Base-by-base conservation (phyloP, 1,284 basidiomycete species). In the Athelia psychrophila region DNA sequence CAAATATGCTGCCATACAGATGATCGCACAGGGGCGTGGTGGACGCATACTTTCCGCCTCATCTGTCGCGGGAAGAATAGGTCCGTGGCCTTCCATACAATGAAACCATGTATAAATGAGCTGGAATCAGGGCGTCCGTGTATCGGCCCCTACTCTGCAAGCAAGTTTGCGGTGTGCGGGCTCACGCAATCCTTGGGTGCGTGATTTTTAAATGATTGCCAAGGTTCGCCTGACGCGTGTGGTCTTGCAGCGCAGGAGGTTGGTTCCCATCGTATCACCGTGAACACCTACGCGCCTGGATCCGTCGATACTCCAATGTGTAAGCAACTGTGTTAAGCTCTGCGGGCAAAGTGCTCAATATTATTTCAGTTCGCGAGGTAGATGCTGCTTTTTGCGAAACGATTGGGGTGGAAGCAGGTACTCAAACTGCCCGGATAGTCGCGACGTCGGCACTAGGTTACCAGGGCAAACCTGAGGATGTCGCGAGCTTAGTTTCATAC, bases 201-300 rank as follows among this genome's bases (percentile, higher is more conserved):
- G 45, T 51, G 24, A 33, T 60, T 20, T 60, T 55, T 10, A 59
- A 60, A 36, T 33, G 38, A 13, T 27, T 38, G 4, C 4, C 18
- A 27, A 20, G n/a, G 16, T n/a, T 13, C 9, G n/a, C 36, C 19
- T 24, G 8, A 13, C 56, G 58, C 44, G 61, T 58, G 48, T 50
- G 56, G 44, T 36, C n/a, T 8, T 22, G 22, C 35, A 61, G 60
- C 60, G 6, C 8, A 10, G 22, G 55, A 53, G 50, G 45, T 61
- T 13, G 56, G 51, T 10, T 42, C 55, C 20, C 51, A 58, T 49
- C 46, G 50, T 13, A 62, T 62, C 42, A 61, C 60, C 1, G 60
- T 61, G 12, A 62, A 62, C 25, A 54, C 58, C 3, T 62, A 62
- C 33, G 55, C 60, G 18, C 56, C 60, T 12, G 60, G 60, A 2